Conservation (phyloP, 2,329 filamentous ascomycete species). For the Lasiodiplodia citricola region DNA sequence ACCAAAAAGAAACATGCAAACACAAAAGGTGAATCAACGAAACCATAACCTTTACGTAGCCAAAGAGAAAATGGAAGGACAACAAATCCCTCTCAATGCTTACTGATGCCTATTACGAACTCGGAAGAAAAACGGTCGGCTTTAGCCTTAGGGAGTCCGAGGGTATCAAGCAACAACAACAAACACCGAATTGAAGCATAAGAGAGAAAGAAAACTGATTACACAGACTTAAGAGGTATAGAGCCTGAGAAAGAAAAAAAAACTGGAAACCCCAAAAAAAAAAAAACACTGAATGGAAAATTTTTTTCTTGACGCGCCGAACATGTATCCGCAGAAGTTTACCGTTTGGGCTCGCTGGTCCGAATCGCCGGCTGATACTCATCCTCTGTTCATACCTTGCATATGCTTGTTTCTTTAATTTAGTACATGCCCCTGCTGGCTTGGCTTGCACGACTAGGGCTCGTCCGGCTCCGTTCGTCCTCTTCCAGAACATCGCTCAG, state of each 20-base stretch:
- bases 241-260: slow-evolving; percentile 6
- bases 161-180: slow-evolving; percentile 22
- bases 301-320: slow-evolving; percentile 4
- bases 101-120: slow-evolving; percentile 20
- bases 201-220: slow-evolving; percentile 7
- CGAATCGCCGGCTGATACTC: background rate
- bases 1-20: background rate
- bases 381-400: background rate
- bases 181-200: background rate
- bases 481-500: slow-evolving; percentile 46
- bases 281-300: background rate
- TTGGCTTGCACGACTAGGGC: slow-evolving; percentile 44
- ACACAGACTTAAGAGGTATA: slow-evolving; percentile 22
- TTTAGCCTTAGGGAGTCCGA: slow-evolving; percentile 7
- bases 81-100: background rate
- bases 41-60: background rate
- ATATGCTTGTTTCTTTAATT: background rate
- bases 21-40: background rate
- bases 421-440: slow-evolving; percentile 31
- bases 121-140: slow-evolving; percentile 14
- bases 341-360: background rate
- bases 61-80: background rate
- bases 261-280: background rate
- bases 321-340: background rate
- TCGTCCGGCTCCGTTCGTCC: slow-evolving; percentile 46